A percentile compares a stretch with the other conserved stretches of the same genome.
These are phyloP conservation scores for Fusarium acutatum DNA, from an alignment of 2,329 filamentous ascomycete genomes.

Conservation along the genomic window DNA sequence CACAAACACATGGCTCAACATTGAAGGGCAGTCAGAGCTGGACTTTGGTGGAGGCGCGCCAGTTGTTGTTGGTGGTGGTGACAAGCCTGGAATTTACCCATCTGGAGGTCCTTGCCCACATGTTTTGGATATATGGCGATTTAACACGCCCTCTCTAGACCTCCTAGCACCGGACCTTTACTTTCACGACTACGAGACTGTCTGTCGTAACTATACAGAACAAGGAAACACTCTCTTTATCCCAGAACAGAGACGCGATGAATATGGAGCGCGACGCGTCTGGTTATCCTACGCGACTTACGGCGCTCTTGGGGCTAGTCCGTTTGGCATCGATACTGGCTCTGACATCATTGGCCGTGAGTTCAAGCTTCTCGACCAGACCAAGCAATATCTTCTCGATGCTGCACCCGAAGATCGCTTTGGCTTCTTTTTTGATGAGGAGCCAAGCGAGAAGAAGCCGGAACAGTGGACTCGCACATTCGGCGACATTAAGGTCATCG, in stretches of 20 bases:
- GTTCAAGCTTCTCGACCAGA: conserved; percentile 45
- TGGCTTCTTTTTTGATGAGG: conserved; percentile 51
- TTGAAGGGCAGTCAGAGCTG: conserved; percentile 43
- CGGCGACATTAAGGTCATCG: conserved; percentile 46
- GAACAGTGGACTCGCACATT: conserved; percentile 43
- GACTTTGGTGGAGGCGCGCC: conserved; percentile 45
- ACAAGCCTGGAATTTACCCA: conserved; percentile 48
- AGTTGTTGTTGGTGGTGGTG: conserved; percentile 48
- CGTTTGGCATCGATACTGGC: conserved; percentile 52
- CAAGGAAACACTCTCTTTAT: conserved; percentile 58
- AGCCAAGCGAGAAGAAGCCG: conserved; percentile 28
- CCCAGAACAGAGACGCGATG: conserved; percentile 61
- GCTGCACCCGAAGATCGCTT: conserved; percentile 45
- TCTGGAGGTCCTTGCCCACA: conserved; percentile 47
- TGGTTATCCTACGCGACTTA: conserved; percentile 54
- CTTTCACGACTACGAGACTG: conserved; percentile 55
- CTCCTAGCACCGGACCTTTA: conserved; percentile 59
- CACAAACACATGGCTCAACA: conserved; percentile 50
- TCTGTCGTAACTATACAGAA: conserved; percentile 55
- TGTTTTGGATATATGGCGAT: conserved; percentile 51
- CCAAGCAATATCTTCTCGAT: conserved; percentile 40
- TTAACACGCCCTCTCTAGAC: conserved; percentile 52
- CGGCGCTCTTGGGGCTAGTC: conserved; percentile 48
- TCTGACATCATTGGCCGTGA: conserved; percentile 43
- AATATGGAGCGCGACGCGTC: conserved; percentile 52